Conservation (phyloP, 2,329 filamentous ascomycete genomes). For the Apiospora marii region DNA sequence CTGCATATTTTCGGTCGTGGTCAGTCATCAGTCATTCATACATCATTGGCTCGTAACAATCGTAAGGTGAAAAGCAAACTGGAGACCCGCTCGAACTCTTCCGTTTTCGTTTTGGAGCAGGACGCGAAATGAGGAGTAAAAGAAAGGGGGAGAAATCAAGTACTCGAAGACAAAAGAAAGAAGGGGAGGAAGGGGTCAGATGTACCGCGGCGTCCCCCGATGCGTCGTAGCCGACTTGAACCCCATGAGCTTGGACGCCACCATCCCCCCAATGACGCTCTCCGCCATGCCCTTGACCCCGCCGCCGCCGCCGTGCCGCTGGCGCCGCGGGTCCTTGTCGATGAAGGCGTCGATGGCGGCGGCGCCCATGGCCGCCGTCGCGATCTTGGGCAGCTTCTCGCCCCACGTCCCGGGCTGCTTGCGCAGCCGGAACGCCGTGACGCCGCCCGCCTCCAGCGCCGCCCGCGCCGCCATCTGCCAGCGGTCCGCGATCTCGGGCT, state of each 20-base stretch:
- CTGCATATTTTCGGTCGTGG: neutral
- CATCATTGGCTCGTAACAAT: neutral
- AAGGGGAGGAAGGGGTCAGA: neutral
- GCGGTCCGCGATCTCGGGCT: conserved; percentile 32
- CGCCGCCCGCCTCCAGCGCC: conserved; percentile 56
- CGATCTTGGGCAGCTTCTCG: conserved; percentile 57
- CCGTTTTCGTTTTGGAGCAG: neutral
- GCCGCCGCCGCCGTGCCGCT: conserved; percentile 27
- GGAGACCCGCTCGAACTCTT: neutral
- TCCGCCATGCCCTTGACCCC: conserved; percentile 43
- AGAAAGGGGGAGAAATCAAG: neutral
- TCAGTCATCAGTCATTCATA: conserved; percentile 8
- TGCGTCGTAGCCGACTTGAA: conserved; percentile 33
- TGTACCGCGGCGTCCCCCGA: conserved; percentile 31
- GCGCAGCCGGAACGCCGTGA: conserved; percentile 56
- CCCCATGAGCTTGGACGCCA: conserved; percentile 43
- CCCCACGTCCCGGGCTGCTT: conserved; percentile 57
- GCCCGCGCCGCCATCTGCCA: conserved; percentile 52
- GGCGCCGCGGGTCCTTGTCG: conserved; percentile 40
- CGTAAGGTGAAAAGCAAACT: neutral
- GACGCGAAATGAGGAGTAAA: neutral
- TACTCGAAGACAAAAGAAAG: neutral
- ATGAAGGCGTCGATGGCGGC: conserved; percentile 57
- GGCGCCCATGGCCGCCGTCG: conserved; percentile 57
- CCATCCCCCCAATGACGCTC: conserved; percentile 39